Percentiles rank a stretch among this genome's conserved stretches.
phyloP scores from a whole-genome alignment of 495 filamentous ascomycete genomes.

The Neurospora sp. region DNA sequence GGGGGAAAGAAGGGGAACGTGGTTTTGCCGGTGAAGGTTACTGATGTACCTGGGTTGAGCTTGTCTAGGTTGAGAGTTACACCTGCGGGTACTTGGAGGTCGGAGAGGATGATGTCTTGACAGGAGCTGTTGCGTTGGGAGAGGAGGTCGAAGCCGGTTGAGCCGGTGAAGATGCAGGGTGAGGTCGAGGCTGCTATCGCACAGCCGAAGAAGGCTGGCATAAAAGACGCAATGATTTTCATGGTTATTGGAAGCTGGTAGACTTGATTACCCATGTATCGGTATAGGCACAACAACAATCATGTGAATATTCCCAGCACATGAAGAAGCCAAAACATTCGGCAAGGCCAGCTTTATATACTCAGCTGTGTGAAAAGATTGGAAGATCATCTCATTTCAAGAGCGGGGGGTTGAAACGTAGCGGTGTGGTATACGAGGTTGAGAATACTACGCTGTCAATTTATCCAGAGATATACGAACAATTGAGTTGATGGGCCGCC shows the following conservation, averaged over 20 bases:
- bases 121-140: not conserved
- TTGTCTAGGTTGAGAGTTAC: conserved; percentile 2
- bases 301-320: not conserved
- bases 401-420: not conserved
- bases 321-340: not conserved
- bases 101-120: conserved; percentile 4
- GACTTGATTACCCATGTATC: not conserved
- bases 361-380: not conserved
- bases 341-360: not conserved
- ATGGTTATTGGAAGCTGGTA: not conserved
- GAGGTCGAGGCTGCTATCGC: not conserved
- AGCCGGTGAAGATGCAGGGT: conserved; percentile 1
- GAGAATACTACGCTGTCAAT: not conserved
- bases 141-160: conserved; percentile 1
- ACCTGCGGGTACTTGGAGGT: conserved; percentile 1
- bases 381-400: not conserved
- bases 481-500: not conserved
- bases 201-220: not conserved
- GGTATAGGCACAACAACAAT: not conserved
- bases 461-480: not conserved
- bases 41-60: conserved; percentile 1
- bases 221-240: not conserved
- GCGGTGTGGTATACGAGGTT: not conserved
- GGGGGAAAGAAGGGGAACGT: conserved; percentile 33
- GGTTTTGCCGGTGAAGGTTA: conserved; percentile 41